phyloP scores from a whole-genome alignment of 2,329 filamentous ascomycete species.

The Aureobasidium sp. region DNA sequence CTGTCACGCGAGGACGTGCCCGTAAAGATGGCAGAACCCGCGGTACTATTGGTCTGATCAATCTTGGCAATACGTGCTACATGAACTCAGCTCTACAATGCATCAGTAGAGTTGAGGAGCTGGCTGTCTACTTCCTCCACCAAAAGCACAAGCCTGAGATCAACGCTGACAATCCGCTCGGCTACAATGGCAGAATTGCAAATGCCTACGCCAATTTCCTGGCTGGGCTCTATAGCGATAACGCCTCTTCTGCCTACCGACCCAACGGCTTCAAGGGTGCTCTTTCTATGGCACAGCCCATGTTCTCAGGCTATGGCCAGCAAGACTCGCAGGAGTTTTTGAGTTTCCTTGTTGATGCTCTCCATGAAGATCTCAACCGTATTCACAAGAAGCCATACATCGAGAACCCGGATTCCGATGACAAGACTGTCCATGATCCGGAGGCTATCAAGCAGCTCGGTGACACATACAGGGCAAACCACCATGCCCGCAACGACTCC shows the following conservation, averaged over 20 bases:
- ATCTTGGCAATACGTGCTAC: constrained; percentile 96
- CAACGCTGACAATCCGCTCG: constrained; percentile 77
- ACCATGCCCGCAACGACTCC: constrained; percentile 86
- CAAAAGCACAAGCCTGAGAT: constrained; percentile 69
- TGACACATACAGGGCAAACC: constrained; percentile 83
- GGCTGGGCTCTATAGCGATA: constrained; percentile 68
- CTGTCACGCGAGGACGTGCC: constrained; percentile 63
- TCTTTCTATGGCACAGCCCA: constrained; percentile 71
- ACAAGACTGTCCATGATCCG: constrained; percentile 83
- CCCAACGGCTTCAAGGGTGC: constrained; percentile 76
- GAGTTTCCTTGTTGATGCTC: constrained; percentile 84
- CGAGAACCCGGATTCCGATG: constrained; percentile 94
- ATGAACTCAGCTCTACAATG: constrained; percentile 98
- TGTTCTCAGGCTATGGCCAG: constrained; percentile 90
- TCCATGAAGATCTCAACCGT: constrained; percentile 92
- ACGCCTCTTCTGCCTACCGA: constrained; percentile 58
- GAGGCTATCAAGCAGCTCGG: constrained; percentile 78
- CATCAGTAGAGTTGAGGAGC: constrained; percentile 83
- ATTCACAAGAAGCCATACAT: constrained; percentile 95
- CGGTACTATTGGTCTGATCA: constrained; percentile 77
- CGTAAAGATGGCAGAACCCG: constrained; percentile 61
- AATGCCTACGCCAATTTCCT: constrained; percentile 71
- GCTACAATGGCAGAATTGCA: constrained; percentile 81
- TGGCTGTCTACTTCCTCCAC: constrained; percentile 82
- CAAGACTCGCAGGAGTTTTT: constrained; percentile 97